Percentiles rank a stretch among this genome's conserved stretches.
Evolutionary conservation across 495 filamentous ascomycete species (phyloP).

Genomic region (Copromyces sp.): DNA sequence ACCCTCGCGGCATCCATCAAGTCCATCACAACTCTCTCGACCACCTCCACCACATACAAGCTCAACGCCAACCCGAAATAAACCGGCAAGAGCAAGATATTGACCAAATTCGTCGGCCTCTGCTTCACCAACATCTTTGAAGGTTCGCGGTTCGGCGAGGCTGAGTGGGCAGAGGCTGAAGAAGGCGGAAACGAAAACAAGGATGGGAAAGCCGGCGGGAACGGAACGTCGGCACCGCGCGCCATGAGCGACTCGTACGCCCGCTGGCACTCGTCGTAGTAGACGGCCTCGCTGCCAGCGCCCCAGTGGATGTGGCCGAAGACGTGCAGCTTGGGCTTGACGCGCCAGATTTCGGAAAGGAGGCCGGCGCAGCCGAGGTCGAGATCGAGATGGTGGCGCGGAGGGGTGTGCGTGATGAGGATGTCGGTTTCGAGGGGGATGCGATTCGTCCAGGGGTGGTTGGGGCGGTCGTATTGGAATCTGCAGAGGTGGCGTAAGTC

Average conservation of each 20-base stretch:
- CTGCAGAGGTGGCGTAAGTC: slow-evolving; percentile 11
- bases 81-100: background rate
- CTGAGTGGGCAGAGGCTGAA: background rate
- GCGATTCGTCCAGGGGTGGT: slow-evolving; percentile 36
- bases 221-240: background rate
- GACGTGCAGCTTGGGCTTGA: slow-evolving; percentile 70
- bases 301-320: slow-evolving; percentile 83
- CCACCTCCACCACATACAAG: background rate
- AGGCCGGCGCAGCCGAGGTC: slow-evolving; percentile 68
- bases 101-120: background rate
- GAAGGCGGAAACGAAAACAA: background rate
- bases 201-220: background rate
- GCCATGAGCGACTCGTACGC: slow-evolving; percentile 58
- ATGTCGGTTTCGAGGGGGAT: slow-evolving; percentile 71
- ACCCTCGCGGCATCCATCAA: slow-evolving; percentile 49
- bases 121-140: background rate
- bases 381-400: slow-evolving; percentile 65
- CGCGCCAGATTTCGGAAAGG: slow-evolving; percentile 64
- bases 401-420: slow-evolving; percentile 69
- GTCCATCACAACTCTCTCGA: slow-evolving; percentile 13
- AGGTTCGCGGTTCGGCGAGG: background rate
- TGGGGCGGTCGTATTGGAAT: slow-evolving; percentile 35
- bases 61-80: background rate
- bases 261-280: slow-evolving; percentile 67
- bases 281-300: slow-evolving; percentile 53